phyloP scores from a whole-genome alignment of 2,329 filamentous ascomycete species.

The Fusarium kyushuense region DNA sequence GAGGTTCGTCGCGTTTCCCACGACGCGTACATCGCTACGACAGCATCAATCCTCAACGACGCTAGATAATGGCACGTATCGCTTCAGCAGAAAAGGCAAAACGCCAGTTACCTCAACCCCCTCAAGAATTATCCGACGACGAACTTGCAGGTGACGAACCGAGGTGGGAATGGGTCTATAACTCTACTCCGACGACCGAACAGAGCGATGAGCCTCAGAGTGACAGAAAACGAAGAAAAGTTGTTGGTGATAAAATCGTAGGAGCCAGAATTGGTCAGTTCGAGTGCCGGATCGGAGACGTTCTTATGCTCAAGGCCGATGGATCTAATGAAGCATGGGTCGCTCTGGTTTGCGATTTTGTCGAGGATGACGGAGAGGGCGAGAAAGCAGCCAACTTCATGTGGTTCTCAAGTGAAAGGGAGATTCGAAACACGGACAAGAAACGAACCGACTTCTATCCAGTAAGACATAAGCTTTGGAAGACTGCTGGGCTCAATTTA shows the following conservation, averaged over 20 bases:
- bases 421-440: slow-evolving; percentile 85
- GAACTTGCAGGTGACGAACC: slow-evolving; percentile 80
- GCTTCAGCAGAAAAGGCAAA: slow-evolving; percentile 29
- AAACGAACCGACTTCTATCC: slow-evolving; percentile 83
- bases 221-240: slow-evolving; percentile 54
- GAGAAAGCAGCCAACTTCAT: slow-evolving; percentile 88
- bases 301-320: slow-evolving; percentile 87
- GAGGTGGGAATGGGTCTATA: slow-evolving; percentile 85
- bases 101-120: slow-evolving; percentile 25
- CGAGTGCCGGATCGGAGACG: slow-evolving; percentile 83
- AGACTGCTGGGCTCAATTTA: slow-evolving; percentile 3
- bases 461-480: slow-evolving; percentile 56
- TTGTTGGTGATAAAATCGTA: slow-evolving; percentile 68
- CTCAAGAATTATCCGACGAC: slow-evolving; percentile 81
- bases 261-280: slow-evolving; percentile 87
- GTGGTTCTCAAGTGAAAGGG: slow-evolving; percentile 95
- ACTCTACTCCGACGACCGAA: slow-evolving; percentile 49
- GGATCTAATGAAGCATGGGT: slow-evolving; percentile 91
- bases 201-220: slow-evolving; percentile 45
- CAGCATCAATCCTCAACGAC: slow-evolving; percentile 24
- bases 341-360: slow-evolving; percentile 86
- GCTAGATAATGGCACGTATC: slow-evolving; percentile 45
- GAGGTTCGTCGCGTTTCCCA: slow-evolving; percentile 47
- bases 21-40: slow-evolving; percentile 46
- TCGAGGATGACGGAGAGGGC: slow-evolving; percentile 73